Percentiles rank a stretch among this genome's conserved stretches.
These are phyloP conservation scores for Phytophthora lateralis DNA, from an alignment of 352 stramenopile species.

Conservation along the genomic window DNA sequence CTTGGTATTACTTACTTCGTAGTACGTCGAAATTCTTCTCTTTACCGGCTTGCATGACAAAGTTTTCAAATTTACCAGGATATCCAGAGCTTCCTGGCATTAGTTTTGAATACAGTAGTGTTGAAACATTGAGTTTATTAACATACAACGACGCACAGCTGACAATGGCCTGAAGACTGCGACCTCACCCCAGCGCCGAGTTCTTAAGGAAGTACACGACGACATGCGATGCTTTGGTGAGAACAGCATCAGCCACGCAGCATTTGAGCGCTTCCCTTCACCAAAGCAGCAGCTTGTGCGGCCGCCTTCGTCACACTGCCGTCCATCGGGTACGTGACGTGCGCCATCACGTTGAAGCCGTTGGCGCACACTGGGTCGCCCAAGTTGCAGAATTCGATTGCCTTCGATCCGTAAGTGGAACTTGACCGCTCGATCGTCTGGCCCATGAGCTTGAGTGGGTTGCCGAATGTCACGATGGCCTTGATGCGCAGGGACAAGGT, in stretches of 20 bases:
- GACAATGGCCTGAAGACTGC: too few relatives aligned
- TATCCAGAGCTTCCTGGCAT: too few relatives aligned
- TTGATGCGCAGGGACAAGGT: conserved; percentile 30
- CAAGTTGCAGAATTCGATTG: conserved; percentile 38
- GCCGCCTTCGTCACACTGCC: conserved; percentile 31
- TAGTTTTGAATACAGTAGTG: too few relatives aligned
- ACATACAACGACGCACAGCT: too few relatives aligned
- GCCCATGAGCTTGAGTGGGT: conserved; percentile 30
- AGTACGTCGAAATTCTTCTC: too few relatives aligned
- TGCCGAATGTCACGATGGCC: conserved; percentile 39
- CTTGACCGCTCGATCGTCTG: conserved; percentile 28
- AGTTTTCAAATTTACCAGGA: too few relatives aligned
- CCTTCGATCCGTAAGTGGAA: conserved; percentile 24
- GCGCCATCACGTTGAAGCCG: conserved; percentile 31
- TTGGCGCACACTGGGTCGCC: conserved; percentile 39
- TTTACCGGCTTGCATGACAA: too few relatives aligned
- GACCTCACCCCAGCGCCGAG: too few relatives aligned
- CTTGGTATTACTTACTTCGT: too few relatives aligned
- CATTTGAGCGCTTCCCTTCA: neutral
- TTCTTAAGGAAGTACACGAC: too few relatives aligned
- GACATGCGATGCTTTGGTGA: too few relatives aligned
- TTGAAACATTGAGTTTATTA: too few relatives aligned
- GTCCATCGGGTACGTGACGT: conserved; percentile 31
- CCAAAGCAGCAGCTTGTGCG: conserved; percentile 25
- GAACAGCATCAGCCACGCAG: neutral